Evolutionary conservation across 805 yeast species (phyloP).

Genomic region (Saturnispora dispora): DNA sequence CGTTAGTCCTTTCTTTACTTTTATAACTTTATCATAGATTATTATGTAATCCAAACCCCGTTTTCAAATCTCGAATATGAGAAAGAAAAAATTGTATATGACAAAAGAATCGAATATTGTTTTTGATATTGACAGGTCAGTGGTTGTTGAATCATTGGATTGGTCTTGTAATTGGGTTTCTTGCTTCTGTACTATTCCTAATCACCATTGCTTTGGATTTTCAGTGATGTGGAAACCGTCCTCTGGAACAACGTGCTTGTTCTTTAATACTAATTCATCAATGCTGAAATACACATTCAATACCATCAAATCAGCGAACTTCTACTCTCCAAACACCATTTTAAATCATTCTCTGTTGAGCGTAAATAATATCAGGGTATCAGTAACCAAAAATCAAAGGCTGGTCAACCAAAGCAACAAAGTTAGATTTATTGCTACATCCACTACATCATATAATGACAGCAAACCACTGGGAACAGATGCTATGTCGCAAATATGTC

Average conservation of each 20-base stretch:
- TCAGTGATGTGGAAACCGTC: conserved; percentile 1
- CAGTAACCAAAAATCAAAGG: not conserved
- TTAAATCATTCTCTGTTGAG: not conserved
- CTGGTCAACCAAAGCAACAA: not conserved
- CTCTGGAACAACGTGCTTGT: not conserved
- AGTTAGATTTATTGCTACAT: not conserved
- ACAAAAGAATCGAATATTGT: not conserved
- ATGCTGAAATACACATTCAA: not conserved
- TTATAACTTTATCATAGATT: not conserved
- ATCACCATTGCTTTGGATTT: not conserved
- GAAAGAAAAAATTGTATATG: not conserved
- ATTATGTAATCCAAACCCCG: not conserved
- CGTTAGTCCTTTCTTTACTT: not conserved
- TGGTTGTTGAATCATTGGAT: not conserved
- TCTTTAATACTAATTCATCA: not conserved
- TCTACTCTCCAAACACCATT: conserved; percentile 13
- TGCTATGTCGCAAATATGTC: conserved; percentile 30
- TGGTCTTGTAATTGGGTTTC: not conserved
- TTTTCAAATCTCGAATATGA: not conserved
- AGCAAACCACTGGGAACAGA: conserved; percentile 1
- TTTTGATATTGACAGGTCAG: not conserved
- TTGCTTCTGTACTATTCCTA: not conserved
- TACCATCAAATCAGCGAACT: conserved; percentile 5
- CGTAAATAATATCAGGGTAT: not conserved
- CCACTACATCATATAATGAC: not conserved